phyloP scores from a whole-genome alignment of 352 stramenopile genomes.

The Globisporangium barbulae region DNA sequence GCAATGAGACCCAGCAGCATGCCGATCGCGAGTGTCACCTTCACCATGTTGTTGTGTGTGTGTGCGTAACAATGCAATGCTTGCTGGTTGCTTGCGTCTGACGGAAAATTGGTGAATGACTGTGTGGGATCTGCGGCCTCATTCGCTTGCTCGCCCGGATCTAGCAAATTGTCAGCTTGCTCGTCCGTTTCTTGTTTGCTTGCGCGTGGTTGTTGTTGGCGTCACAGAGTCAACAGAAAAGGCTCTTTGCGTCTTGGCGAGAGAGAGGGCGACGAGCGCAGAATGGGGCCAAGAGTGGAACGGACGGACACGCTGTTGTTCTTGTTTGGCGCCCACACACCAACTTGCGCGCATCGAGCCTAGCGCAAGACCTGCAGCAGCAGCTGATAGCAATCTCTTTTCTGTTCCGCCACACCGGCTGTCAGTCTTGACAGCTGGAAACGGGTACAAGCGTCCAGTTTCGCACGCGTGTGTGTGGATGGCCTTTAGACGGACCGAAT shows the following conservation, averaged over 20 bases:
- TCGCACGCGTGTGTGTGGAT: neutral
- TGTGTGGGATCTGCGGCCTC: neutral
- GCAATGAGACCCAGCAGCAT: slow-evolving; percentile 6
- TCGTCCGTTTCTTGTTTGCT: neutral
- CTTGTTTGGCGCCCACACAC: neutral
- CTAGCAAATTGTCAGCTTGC: neutral
- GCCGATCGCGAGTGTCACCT: slow-evolving; percentile 2
- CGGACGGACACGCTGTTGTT: neutral
- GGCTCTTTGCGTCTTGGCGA: neutral
- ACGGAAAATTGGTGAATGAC: slow-evolving; percentile 5
- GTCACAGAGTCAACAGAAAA: slow-evolving; percentile 4
- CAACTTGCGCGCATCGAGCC: neutral
- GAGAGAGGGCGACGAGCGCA: slow-evolving; percentile 5
- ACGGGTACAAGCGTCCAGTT: slow-evolving; percentile 5
- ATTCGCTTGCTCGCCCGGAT: neutral
- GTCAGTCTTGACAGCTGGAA: slow-evolving; percentile 6
- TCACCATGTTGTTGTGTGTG: slow-evolving; percentile 5
- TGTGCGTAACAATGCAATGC: slow-evolving; percentile 5
- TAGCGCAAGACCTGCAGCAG: neutral
- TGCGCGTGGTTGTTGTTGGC: neutral
- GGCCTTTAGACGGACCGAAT: neutral
- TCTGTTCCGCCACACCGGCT: slow-evolving; percentile 4
- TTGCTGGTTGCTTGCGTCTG: neutral
- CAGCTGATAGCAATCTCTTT: slow-evolving; percentile 1
- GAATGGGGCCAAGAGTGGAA: slow-evolving; percentile 2